Base-by-base conservation (phyloP, 768 basidiomycete genomes). In the Mycena haematopus region DNA sequence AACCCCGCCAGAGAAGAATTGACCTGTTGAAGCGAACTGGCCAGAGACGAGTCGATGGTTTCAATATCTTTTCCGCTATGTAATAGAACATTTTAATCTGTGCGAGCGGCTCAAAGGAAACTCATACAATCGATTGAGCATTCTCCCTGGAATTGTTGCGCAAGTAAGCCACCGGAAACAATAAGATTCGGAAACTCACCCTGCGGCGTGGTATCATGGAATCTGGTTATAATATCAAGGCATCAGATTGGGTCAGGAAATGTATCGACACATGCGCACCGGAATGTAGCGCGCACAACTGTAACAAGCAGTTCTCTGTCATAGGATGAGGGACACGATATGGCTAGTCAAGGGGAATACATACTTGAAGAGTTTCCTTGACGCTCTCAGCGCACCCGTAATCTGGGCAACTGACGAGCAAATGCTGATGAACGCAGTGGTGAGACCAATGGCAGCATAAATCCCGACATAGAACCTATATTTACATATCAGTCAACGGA, bases 1-100 rank as follows among this genome's bases (percentile, higher is more conserved):
- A 96, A 90, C 40, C 83, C 84, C 0, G 92, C 92, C 46, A 93
- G 74, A 1, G 90, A 92, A 0, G 86, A 82, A 70, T 93, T 92
- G 51, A 96, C 91, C 0, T 86, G 82, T 67, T 92, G 87, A 27
- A 94, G 76, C 1, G 90, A 86, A 13, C 82, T 73, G 0, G 89
- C 86, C 33, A 93, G 77, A 4, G 86, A 88, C 0, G 82, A 81
- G 71, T 96, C 95, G 21, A 96, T 90, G 0, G 91, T 94, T 74
- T 95, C 93, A 36, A 96, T 83, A 69, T 96, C 93, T 78, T 46
- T 25, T 0, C 66, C 62, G 46, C 44, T 45, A 17, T 45, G 5
- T 22, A 45, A 24, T 14, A 24, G 22, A 6, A 21, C 21, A 11
- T 7, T 22, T 45, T 24, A 22, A 13, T 17, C 21, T 8, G 21